Conservation (phyloP, 1,139 yeast species). For the Scheffersomyces stambukii region DNA sequence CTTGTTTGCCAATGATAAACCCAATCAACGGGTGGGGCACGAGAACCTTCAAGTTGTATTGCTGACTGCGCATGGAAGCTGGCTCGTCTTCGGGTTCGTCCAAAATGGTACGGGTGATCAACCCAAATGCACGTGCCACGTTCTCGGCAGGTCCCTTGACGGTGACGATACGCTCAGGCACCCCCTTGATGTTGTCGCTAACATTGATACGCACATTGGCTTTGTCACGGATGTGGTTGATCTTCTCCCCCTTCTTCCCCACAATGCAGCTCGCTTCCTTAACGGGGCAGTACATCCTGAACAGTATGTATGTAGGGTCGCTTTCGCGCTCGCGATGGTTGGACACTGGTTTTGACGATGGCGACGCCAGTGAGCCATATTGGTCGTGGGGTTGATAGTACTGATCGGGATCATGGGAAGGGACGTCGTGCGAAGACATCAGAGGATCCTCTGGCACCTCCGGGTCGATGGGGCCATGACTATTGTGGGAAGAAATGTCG, state of each 20-base stretch:
- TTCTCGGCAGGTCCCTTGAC: slow-evolving; percentile 75
- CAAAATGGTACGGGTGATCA: slow-evolving; percentile 61
- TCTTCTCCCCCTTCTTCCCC: slow-evolving; percentile 74
- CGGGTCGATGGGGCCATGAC: too few species aligned
- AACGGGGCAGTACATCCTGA: slow-evolving; percentile 74
- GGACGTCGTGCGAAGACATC: too few species aligned
- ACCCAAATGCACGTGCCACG: slow-evolving; percentile 80
- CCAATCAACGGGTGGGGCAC: slow-evolving; percentile 85
- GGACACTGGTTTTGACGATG: slow-evolving; percentile 17
- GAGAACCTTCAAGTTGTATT: slow-evolving; percentile 56
- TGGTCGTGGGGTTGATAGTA: slow-evolving; percentile 1
- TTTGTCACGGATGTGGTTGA: slow-evolving; percentile 59
- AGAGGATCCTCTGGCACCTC: too few species aligned
- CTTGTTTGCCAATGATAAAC: slow-evolving; percentile 76
- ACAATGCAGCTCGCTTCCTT: slow-evolving; percentile 74
- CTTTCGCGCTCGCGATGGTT: slow-evolving; percentile 35
- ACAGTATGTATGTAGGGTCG: slow-evolving; percentile 58
- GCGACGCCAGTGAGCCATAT: slow-evolving; percentile 1
- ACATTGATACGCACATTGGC: slow-evolving; percentile 69
- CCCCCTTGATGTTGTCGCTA: slow-evolving; percentile 71
- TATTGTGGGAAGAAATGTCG: too few species aligned
- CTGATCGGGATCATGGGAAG: too few species aligned
- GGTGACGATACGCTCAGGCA: slow-evolving; percentile 73
- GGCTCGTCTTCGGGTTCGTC: slow-evolving; percentile 69
- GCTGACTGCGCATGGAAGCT: slow-evolving; percentile 51